Conservation (phyloP, 1,139 yeast genomes). For the Lodderomyces orthopsilosis region DNA sequence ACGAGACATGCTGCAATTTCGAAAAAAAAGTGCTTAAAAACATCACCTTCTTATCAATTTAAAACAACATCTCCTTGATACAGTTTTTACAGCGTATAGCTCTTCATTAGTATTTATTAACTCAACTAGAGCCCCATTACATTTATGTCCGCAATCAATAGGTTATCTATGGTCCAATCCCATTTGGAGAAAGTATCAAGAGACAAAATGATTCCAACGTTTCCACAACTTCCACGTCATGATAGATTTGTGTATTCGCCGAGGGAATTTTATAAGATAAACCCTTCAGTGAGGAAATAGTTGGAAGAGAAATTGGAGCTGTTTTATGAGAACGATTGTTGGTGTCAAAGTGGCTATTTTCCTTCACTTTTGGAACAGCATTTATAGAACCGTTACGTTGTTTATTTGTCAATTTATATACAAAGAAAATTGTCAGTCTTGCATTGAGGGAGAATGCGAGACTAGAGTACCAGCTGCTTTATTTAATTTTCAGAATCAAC, state of each 20-base stretch:
- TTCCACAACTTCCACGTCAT: neutral
- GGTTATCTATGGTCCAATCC: slow-evolving; percentile 21
- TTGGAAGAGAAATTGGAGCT: neutral
- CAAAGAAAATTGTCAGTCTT: neutral
- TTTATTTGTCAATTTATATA: neutral
- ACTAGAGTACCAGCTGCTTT: neutral
- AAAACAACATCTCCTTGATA: neutral
- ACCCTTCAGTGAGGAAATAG: neutral
- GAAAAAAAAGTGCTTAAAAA: neutral
- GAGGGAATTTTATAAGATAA: neutral
- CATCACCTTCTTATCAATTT: neutral
- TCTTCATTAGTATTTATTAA: neutral
- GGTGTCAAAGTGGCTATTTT: neutral
- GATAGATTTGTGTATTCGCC: neutral
- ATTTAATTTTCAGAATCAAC: neutral
- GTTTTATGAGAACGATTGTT: too few relatives aligned
- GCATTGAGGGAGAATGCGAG: neutral
- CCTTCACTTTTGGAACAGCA: neutral
- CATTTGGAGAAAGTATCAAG: slow-evolving; percentile 15
- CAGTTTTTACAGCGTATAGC: too few relatives aligned
- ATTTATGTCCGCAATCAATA: slow-evolving; percentile 12
- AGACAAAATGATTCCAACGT: neutral
- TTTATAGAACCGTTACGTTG: neutral
- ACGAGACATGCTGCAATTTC: slow-evolving; percentile 6
- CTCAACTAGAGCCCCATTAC: neutral